Conservation (phyloP, 2,329 filamentous ascomycete genomes). For the Colletotrichum siamense region DNA sequence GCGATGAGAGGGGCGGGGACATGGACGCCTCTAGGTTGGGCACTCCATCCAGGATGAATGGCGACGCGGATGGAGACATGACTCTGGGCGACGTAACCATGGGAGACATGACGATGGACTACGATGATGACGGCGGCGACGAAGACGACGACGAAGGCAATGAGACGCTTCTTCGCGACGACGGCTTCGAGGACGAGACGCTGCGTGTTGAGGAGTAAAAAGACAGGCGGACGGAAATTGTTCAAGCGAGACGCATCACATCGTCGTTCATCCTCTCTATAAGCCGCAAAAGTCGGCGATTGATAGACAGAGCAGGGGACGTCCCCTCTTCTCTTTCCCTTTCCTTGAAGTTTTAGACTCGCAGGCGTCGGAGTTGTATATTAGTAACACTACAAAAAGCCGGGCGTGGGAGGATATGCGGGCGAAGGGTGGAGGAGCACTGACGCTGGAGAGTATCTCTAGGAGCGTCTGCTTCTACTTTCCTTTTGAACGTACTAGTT, state of each 20-base stretch:
- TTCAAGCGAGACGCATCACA: neutral
- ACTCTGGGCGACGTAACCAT: slow-evolving; percentile 39
- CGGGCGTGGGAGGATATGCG: neutral
- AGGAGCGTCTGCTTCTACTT: neutral
- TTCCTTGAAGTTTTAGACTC: neutral
- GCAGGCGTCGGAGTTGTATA: slow-evolving; percentile 16
- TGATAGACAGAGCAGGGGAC: neutral
- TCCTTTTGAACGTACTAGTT: neutral
- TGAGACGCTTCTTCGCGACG: slow-evolving; percentile 27
- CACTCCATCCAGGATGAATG: slow-evolving; percentile 29
- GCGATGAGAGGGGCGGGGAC: slow-evolving; percentile 26
- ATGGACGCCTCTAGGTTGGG: slow-evolving; percentile 24
- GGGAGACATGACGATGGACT: slow-evolving; percentile 51
- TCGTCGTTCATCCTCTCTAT: neutral
- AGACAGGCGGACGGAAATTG: neutral
- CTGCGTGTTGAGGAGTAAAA: neutral
- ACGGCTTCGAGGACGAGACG: slow-evolving; percentile 43
- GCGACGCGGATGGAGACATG: slow-evolving; percentile 46
- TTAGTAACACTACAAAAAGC: slow-evolving; percentile 1
- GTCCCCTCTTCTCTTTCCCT: neutral
- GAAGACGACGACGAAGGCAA: slow-evolving; percentile 18
- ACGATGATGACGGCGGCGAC: slow-evolving; percentile 47
- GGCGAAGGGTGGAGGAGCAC: neutral
- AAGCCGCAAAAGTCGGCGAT: neutral
- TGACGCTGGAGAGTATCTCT: neutral